These are phyloP conservation scores for Microstroma glucosiphilum DNA, from an alignment of 1,284 basidiomycete species.

Conservation along the genomic window DNA sequence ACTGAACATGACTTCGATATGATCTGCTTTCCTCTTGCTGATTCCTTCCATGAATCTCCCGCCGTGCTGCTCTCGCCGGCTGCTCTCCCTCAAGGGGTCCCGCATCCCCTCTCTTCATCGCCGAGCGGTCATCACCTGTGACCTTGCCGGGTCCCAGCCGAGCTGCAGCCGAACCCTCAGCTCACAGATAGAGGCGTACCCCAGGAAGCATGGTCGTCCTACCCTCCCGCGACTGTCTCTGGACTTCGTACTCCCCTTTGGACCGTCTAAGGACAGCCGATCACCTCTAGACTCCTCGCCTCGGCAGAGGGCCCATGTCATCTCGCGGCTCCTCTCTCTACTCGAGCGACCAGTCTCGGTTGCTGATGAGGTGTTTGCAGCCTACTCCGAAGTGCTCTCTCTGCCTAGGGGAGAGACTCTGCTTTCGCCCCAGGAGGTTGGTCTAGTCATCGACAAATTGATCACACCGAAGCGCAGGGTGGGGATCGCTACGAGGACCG, in stretches of 20 bases:
- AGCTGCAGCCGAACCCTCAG: no score
- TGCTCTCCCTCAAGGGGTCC: no score
- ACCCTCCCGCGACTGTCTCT: background rate
- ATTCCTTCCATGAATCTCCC: no score
- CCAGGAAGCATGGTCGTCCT: background rate
- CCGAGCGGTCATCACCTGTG: no score
- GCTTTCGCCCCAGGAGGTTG: background rate
- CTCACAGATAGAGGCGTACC: background rate
- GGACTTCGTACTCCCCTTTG: background rate
- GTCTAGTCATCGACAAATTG: background rate
- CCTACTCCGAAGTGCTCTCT: background rate
- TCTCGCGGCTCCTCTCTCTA: conserved; percentile 3
- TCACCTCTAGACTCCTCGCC: no score
- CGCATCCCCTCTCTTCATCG: no score
- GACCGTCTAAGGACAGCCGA: background rate
- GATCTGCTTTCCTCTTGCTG: no score
- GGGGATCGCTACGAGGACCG: background rate
- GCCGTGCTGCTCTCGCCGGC: no score
- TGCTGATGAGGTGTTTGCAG: background rate
- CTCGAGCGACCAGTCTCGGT: background rate
- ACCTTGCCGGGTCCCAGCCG: no score
- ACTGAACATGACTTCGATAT: no score
- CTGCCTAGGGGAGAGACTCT: background rate
- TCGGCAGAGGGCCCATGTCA: background rate
- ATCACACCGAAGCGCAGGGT: background rate